Conservation (phyloP, 805 yeast species). For the Suhomyces sp. region DNA sequence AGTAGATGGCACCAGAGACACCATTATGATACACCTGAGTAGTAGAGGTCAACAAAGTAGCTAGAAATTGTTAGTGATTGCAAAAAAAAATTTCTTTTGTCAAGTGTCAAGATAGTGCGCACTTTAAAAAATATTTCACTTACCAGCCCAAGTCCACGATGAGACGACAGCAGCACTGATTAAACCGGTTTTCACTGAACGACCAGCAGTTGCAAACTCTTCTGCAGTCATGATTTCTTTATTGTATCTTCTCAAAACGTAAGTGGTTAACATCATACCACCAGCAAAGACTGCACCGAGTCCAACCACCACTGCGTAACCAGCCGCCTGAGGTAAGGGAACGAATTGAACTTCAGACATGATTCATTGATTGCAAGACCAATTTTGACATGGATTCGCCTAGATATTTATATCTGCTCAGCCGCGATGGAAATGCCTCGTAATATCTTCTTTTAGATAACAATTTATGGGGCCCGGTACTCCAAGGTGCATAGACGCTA, state of each 20-base stretch:
- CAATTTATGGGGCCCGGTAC: background rate
- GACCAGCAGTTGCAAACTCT: constrained; percentile 91
- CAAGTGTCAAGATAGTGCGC: background rate
- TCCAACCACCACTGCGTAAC: constrained; percentile 86
- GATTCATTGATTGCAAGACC: constrained; percentile 8
- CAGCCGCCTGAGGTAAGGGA: constrained; percentile 70
- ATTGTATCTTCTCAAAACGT: constrained; percentile 70
- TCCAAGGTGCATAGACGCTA: background rate
- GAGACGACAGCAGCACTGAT: constrained; percentile 89
- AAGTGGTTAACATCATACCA: constrained; percentile 78
- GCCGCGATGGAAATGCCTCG: background rate
- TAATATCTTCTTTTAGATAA: background rate
- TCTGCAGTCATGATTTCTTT: constrained; percentile 87
- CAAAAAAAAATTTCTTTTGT: background rate
- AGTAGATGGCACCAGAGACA: constrained; percentile 74
- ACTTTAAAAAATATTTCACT: constrained; percentile 6
- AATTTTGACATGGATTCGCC: background rate
- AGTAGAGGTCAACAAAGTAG: constrained; percentile 68
- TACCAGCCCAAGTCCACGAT: constrained; percentile 77
- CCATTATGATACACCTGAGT: constrained; percentile 78
- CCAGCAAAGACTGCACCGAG: constrained; percentile 75
- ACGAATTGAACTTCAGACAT: constrained; percentile 13
- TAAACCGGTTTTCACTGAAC: constrained; percentile 80
- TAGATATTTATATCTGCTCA: background rate
- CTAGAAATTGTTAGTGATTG: constrained; percentile 24